Evolutionary conservation across 257 asterid genomes (phyloP).

Genomic region (Pogostemon cablin): DNA sequence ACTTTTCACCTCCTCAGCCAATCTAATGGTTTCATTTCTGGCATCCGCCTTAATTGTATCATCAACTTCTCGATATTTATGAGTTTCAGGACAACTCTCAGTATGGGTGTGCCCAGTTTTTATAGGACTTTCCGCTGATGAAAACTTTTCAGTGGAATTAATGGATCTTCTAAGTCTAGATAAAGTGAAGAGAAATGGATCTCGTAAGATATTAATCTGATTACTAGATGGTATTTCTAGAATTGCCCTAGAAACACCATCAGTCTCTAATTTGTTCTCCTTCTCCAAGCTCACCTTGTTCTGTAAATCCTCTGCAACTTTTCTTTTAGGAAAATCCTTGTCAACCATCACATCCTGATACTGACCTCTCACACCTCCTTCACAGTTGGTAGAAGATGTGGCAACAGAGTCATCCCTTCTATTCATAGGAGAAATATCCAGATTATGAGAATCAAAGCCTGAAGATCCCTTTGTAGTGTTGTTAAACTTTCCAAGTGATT

Average conservation of each 20-base stretch:
- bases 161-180: constrained; percentile 42
- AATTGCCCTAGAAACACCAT: constrained; percentile 40
- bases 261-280: constrained; percentile 38
- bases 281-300: constrained; percentile 37
- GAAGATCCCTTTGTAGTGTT: constrained; percentile 43
- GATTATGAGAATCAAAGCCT: constrained; percentile 38
- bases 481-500: constrained; percentile 42
- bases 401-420: constrained; percentile 34
- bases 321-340: constrained; percentile 37
- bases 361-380: constrained; percentile 36
- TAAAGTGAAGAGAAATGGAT: constrained; percentile 56
- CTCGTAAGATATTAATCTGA: constrained; percentile 42
- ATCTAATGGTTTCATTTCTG: constrained; percentile 39
- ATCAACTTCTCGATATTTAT: constrained; percentile 41
- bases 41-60: constrained; percentile 38
- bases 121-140: constrained; percentile 37
- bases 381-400: constrained; percentile 39
- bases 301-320: constrained; percentile 34
- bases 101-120: constrained; percentile 18
- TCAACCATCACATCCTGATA: constrained; percentile 32
- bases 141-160: constrained; percentile 37
- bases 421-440: constrained; percentile 35
- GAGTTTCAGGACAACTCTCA: constrained; percentile 23
- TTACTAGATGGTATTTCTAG: constrained; percentile 43
- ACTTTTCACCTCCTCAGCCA: constrained; percentile 45